Conservation (phyloP, 2,329 filamentous ascomycete species). For the Graphiopsis chlorocephala region DNA sequence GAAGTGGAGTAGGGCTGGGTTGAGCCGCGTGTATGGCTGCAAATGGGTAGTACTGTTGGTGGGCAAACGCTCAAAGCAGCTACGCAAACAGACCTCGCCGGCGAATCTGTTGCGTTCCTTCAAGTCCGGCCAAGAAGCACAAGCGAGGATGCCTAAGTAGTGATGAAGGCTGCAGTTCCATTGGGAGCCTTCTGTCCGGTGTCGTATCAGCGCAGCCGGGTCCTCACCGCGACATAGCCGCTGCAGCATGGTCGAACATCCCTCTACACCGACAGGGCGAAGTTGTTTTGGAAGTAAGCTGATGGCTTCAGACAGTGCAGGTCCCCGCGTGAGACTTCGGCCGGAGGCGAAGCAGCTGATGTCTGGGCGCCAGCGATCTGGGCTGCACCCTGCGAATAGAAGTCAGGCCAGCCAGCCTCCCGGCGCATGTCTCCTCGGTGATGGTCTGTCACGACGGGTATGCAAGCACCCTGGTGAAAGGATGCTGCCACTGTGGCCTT, state of each 20-base stretch:
- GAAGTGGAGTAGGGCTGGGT: neutral
- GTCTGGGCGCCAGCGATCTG: neutral
- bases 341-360: neutral
- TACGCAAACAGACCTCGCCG: neutral
- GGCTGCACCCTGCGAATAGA: neutral
- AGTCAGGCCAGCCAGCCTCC: neutral
- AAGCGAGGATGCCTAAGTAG: neutral
- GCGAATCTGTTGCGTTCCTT: neutral
- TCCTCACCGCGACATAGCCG: neutral
- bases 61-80: neutral
- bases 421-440: neutral
- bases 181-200: neutral
- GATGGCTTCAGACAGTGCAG: neutral
- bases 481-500: neutral
- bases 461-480: conserved; percentile 7
- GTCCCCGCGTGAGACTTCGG: neutral
- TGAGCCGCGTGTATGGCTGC: neutral
- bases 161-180: neutral
- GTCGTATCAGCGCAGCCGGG: neutral
- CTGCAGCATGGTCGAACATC: neutral
- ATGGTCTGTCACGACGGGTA: conserved; percentile 6
- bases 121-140: neutral
- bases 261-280: neutral
- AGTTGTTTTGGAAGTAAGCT: neutral
- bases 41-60: neutral